Evolutionary conservation across 768 basidiomycete genomes (phyloP), one percentile per base, ranked within the genome.

Genomic region (Boletus reticulatus): DNA sequence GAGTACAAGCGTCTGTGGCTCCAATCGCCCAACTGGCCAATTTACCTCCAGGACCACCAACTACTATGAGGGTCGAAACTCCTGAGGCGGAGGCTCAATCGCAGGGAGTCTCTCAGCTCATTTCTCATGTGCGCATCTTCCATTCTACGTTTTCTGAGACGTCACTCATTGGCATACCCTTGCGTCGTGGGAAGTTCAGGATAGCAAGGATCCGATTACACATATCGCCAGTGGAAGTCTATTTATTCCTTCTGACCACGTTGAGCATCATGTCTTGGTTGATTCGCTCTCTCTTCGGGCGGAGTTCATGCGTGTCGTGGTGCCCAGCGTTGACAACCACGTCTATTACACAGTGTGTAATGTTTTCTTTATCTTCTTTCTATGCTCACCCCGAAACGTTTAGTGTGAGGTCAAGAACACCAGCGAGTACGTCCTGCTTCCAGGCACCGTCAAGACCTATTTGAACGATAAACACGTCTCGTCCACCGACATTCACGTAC

Each of bases 381-480:
- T 9, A 27, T 41, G 12, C 42, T 52, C 10, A 53, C 34, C 24
- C 8, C 38, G 17, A 17, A 36, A 16, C 17, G 0, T 29, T 14
- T 16, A 68, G 67, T 66, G 63, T 29, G 57, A 65, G 20, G 58
- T 72, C 20, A 60, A 59, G 46, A 72, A 72, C 43, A 58, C 64
- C 1, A 69, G 56, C 37, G 53, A 58, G 16, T 61, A 71, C 10
- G 43, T 67, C 14, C 44, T 72, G 17, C 58, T 69, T 4, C 59
- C 69, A 6, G 71, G 72, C n/a, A 62, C 50, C 1, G 57, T 67
- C 36, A 69, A 70, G 32, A 45, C 62, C 4, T 69, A 64, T 55
- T 41, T 71, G 50, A 67, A 72, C 58, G 62, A 65, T 14, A 66
- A 46, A 36, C 62, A 64, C 10, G 62, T 72, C 41, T 70, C 72